Evolutionary conservation across 495 filamentous ascomycete species (phyloP).

Genomic region (Margaritispora aquatica): DNA sequence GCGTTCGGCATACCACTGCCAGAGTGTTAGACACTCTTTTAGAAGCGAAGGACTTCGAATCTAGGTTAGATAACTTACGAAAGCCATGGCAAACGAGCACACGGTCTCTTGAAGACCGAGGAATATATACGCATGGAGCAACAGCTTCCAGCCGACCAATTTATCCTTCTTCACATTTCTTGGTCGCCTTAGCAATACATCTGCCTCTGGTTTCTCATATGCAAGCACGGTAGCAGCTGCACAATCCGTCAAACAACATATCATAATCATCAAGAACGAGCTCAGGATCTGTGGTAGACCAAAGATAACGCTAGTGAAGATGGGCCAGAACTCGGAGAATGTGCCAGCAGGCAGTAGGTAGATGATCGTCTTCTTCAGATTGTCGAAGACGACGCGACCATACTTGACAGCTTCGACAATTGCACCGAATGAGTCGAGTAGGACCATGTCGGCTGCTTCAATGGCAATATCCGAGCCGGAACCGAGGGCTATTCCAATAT

Average conservation of each 20-base stretch:
- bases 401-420: constrained; percentile 63
- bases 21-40: background rate
- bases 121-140: constrained; percentile 57
- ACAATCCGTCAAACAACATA: constrained; percentile 65
- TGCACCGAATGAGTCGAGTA: constrained; percentile 59
- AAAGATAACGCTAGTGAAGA: constrained; percentile 60
- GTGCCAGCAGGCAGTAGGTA: constrained; percentile 57
- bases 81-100: constrained; percentile 57
- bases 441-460: constrained; percentile 65
- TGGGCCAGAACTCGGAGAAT: constrained; percentile 68
- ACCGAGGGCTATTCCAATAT: constrained; percentile 47
- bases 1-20: constrained; percentile 49
- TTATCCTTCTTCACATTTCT: constrained; percentile 53
- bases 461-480: constrained; percentile 55
- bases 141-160: constrained; percentile 58
- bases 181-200: constrained; percentile 54
- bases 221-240: constrained; percentile 59
- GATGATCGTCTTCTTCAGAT: constrained; percentile 49
- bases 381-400: constrained; percentile 51
- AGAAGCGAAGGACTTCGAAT: background rate
- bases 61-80: constrained; percentile 14
- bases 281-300: constrained; percentile 62
- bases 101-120: constrained; percentile 55
- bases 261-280: constrained; percentile 65
- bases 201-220: constrained; percentile 66